These are phyloP conservation scores for Phytomonas francai DNA, from an alignment of 208 protist genomes.

Conservation along the genomic window DNA sequence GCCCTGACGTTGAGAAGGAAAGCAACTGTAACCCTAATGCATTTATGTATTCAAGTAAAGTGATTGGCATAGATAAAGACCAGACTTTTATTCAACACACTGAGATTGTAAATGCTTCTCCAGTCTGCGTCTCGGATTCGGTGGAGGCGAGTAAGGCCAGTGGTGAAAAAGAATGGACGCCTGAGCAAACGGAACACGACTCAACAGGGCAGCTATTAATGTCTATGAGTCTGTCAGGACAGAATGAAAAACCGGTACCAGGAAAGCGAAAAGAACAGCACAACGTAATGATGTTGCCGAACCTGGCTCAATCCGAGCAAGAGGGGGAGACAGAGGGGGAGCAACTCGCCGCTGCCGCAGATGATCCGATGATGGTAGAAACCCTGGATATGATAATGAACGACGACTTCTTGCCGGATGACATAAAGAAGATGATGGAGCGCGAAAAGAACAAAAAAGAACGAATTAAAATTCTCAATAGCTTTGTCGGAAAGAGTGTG, in stretches of 20 bases:
- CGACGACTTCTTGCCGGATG: background rate
- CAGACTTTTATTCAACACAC: background rate
- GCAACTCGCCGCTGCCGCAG: background rate
- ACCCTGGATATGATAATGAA: background rate
- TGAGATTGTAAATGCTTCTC: background rate
- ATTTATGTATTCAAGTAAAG: background rate
- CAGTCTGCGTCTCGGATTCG: background rate
- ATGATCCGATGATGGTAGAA: background rate
- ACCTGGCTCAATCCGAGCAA: background rate
- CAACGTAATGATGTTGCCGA: background rate
- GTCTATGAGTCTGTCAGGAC: background rate
- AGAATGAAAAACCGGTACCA: background rate
- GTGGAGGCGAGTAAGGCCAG: background rate
- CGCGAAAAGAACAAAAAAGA: conserved; percentile 14
- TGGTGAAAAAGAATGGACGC: background rate
- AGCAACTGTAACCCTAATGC: background rate
- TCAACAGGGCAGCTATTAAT: background rate
- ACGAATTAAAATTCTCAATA: conserved; percentile 31
- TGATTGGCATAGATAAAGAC: background rate
- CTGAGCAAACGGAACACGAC: background rate
- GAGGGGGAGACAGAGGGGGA: background rate
- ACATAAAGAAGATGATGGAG: conserved; percentile 13
- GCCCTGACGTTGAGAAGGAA: background rate
- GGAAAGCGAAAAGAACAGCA: background rate
- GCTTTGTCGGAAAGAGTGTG: conserved; percentile 52